phyloP scores from a whole-genome alignment of 225 moss, liverwort and hornwort genomes.

The Thuidium tamariscinum region DNA sequence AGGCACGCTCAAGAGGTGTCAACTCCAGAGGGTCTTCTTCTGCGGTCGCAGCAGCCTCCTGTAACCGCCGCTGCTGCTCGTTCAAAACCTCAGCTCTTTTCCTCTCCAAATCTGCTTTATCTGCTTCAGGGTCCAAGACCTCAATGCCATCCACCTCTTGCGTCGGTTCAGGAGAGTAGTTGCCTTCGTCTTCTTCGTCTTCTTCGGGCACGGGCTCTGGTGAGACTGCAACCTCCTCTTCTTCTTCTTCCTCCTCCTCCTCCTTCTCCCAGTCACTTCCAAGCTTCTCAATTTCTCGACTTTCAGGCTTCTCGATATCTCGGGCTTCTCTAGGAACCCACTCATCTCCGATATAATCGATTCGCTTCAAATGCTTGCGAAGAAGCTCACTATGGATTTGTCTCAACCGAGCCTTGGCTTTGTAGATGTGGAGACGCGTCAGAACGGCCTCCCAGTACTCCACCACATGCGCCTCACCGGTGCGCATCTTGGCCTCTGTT shows the following conservation, averaged over 20 bases:
- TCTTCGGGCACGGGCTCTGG: conserved; percentile 51
- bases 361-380: conserved; percentile 66
- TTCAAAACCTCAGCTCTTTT: conserved; percentile 78
- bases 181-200: conserved; percentile 73
- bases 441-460: conserved; percentile 98
- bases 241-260: conserved; percentile 6
- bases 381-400: conserved; percentile 79
- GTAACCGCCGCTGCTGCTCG: conserved; percentile 79
- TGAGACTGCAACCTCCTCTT: conserved; percentile 31
- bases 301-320: background rate
- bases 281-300: conserved; percentile 1
- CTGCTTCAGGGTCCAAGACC: conserved; percentile 76
- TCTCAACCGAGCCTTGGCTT: conserved; percentile 81
- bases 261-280: conserved; percentile 26
- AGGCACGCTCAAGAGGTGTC: conserved; percentile 64
- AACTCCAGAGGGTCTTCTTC: conserved; percentile 73
- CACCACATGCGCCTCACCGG: conserved; percentile 82
- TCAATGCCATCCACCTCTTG: conserved; percentile 64
- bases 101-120: conserved; percentile 74
- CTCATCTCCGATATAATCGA: conserved; percentile 46
- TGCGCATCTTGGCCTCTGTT: conserved; percentile 72
- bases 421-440: conserved; percentile 77
- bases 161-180: conserved; percentile 76
- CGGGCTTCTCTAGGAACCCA: conserved; percentile 20
- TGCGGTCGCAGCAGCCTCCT: conserved; percentile 56